Evolutionary conservation across 2,329 filamentous ascomycete species (phyloP).

Genomic region (Spiromastix sp.): DNA sequence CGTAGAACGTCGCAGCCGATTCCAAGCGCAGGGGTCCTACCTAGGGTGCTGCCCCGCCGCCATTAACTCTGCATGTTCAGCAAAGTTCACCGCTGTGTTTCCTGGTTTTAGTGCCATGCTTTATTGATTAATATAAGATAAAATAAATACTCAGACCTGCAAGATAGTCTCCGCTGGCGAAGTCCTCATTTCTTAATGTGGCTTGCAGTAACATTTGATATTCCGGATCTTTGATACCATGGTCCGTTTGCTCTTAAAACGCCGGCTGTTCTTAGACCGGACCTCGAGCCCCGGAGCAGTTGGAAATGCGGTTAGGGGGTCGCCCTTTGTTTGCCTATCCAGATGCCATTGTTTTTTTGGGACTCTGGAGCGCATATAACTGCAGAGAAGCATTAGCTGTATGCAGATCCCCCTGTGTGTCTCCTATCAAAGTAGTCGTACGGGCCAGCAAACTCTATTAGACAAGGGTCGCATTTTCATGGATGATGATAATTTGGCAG

Average conservation of each 20-base stretch:
- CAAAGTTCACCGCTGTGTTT: slow-evolving; percentile 38
- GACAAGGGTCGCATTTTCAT: too few species aligned
- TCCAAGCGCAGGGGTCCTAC: slow-evolving; percentile 32
- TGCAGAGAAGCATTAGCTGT: too few species aligned
- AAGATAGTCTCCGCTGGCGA: slow-evolving; percentile 46
- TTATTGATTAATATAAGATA: neutral
- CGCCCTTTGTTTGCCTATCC: slow-evolving; percentile 6
- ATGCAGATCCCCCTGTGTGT: too few species aligned
- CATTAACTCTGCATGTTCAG: slow-evolving; percentile 35
- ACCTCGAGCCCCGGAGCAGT: slow-evolving; percentile 18
- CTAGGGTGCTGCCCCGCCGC: slow-evolving; percentile 32
- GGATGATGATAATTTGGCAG: too few species aligned
- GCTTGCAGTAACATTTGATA: slow-evolving; percentile 29
- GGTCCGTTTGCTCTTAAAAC: too few species aligned
- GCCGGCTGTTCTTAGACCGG: too few species aligned
- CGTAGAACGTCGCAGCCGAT: too few species aligned
- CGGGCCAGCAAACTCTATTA: too few species aligned
- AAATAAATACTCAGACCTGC: slow-evolving; percentile 24
- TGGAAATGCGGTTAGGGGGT: slow-evolving; percentile 17
- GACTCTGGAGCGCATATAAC: too few species aligned
- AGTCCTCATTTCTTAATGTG: slow-evolving; percentile 32
- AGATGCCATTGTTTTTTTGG: too few species aligned
- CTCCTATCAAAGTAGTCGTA: too few species aligned
- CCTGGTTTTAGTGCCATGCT: too few species aligned
- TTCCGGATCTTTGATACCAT: slow-evolving; percentile 21